Evolutionary conservation across 768 basidiomycete genomes (phyloP).

Genomic region (Suillus fuscotomentosus): DNA sequence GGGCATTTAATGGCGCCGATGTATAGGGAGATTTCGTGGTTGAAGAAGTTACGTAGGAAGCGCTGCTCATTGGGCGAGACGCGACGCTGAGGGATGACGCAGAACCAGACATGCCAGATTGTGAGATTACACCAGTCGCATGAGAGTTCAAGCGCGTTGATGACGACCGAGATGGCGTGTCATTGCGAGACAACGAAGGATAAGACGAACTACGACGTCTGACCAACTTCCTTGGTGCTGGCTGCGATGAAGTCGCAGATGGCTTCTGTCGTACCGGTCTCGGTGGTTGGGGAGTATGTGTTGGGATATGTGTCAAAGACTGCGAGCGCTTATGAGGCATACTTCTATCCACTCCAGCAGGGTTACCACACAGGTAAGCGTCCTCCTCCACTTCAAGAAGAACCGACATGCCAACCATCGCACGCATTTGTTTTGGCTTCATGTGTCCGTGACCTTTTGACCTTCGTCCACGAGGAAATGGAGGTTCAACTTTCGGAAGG

Average conservation of each 20-base stretch:
- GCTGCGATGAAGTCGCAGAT: constrained; percentile 12
- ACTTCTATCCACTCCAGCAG: neutral
- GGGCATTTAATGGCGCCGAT: constrained; percentile 25
- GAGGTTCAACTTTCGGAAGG: constrained; percentile 13
- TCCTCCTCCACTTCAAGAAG: constrained; percentile 56
- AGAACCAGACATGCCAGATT: constrained; percentile 10
- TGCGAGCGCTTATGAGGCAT: constrained; percentile 17
- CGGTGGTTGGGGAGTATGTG: constrained; percentile 8
- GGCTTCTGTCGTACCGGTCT: constrained; percentile 21
- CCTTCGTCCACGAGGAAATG: constrained; percentile 23
- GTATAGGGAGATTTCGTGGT: constrained; percentile 33
- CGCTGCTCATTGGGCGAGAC: constrained; percentile 14
- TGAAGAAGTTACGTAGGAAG: constrained; percentile 16
- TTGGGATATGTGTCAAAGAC: constrained; percentile 14
- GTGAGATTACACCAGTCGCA: neutral
- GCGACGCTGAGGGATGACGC: constrained; percentile 7
- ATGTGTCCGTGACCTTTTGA: constrained; percentile 18
- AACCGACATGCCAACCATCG: constrained; percentile 53
- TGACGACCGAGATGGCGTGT: constrained; percentile 7
- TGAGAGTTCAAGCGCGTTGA: constrained; percentile 2
- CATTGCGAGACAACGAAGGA: constrained; percentile 17
- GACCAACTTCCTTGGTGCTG: constrained; percentile 18
- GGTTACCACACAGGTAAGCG: constrained; percentile 15
- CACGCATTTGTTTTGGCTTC: constrained; percentile 35
- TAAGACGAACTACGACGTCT: constrained; percentile 32